These are phyloP conservation scores for Colletotrichum australisinense DNA, from an alignment of 2,329 filamentous ascomycete genomes.

Conservation along the genomic window DNA sequence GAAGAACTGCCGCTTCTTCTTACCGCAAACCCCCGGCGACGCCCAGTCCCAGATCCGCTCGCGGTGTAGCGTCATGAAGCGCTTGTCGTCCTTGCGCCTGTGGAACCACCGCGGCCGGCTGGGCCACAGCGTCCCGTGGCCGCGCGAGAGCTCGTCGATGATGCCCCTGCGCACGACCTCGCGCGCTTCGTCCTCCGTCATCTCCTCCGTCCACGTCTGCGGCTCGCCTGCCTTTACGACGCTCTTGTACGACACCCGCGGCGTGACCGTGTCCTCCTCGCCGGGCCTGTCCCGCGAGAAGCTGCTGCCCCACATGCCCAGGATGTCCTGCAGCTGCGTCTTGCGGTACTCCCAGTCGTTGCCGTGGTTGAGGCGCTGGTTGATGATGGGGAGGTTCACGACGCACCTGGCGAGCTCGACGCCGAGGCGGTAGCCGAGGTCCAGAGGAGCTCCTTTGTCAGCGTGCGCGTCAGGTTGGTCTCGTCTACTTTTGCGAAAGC, in stretches of 20 bases:
- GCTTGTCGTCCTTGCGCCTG: slow-evolving; percentile 32
- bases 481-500: slow-evolving; percentile 40
- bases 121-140: slow-evolving; percentile 55
- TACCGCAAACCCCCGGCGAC: slow-evolving; percentile 37
- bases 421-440: slow-evolving; percentile 54
- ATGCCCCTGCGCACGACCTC: slow-evolving; percentile 48
- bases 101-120: slow-evolving; percentile 44
- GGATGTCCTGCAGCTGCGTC: slow-evolving; percentile 33
- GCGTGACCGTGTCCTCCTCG: neutral
- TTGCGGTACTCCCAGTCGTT: slow-evolving; percentile 28
- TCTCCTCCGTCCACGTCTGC: slow-evolving; percentile 25
- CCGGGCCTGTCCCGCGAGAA: neutral
- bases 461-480: slow-evolving; percentile 27
- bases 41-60: slow-evolving; percentile 53
- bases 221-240: slow-evolving; percentile 49
- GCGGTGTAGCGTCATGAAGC: slow-evolving; percentile 38
- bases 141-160: slow-evolving; percentile 56
- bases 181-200: slow-evolving; percentile 24
- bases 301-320: slow-evolving; percentile 24
- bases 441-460: slow-evolving; percentile 42
- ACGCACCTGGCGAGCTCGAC: slow-evolving; percentile 42
- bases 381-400: slow-evolving; percentile 12
- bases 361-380: slow-evolving; percentile 26
- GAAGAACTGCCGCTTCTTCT: slow-evolving; percentile 51
- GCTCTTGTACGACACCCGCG: slow-evolving; percentile 40